Conservation (phyloP, 805 yeast genomes). For the Cyberlindnera lachancei region DNA sequence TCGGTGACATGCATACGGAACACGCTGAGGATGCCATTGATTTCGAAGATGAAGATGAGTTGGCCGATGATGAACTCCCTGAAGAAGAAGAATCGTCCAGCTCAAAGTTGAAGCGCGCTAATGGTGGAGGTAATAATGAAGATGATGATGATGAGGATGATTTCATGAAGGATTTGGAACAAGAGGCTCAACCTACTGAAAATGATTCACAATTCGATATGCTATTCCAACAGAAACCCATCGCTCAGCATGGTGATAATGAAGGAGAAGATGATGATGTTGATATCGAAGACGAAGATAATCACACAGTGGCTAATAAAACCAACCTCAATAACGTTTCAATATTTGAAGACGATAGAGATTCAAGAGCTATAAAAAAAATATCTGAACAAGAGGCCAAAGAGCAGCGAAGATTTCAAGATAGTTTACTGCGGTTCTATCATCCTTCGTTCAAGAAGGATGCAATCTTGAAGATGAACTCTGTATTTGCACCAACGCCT, state of each 20-base stretch:
- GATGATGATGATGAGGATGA: slow-evolving; percentile 33
- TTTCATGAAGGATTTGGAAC: slow-evolving; percentile 29
- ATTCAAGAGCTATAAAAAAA: neutral
- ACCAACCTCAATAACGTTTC: slow-evolving; percentile 1
- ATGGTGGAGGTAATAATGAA: slow-evolving; percentile 9
- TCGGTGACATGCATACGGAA: slow-evolving; percentile 30
- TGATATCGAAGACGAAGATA: too few species aligned
- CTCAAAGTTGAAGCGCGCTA: neutral
- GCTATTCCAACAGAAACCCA: slow-evolving; percentile 18
- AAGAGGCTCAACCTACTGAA: slow-evolving; percentile 23
- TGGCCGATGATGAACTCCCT: slow-evolving; percentile 77
- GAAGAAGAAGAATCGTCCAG: slow-evolving; percentile 21
- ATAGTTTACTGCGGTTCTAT: slow-evolving; percentile 35
- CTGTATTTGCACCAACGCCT: slow-evolving; percentile 59
- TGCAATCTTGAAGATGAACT: slow-evolving; percentile 54
- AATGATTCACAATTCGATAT: slow-evolving; percentile 16
- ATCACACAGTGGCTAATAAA: too few species aligned
- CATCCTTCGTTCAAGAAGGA: slow-evolving; percentile 58
- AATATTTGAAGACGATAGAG: slow-evolving; percentile 8
- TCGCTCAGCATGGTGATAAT: slow-evolving; percentile 3
- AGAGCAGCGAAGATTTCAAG: slow-evolving; percentile 16
- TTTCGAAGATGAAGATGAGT: slow-evolving; percentile 89
- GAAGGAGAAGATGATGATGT: too few species aligned
- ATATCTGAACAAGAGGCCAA: slow-evolving; percentile 6
- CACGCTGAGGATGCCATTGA: slow-evolving; percentile 93